Conservation (phyloP, 345 rosid genomes). For the Arabidopsis suecica region DNA sequence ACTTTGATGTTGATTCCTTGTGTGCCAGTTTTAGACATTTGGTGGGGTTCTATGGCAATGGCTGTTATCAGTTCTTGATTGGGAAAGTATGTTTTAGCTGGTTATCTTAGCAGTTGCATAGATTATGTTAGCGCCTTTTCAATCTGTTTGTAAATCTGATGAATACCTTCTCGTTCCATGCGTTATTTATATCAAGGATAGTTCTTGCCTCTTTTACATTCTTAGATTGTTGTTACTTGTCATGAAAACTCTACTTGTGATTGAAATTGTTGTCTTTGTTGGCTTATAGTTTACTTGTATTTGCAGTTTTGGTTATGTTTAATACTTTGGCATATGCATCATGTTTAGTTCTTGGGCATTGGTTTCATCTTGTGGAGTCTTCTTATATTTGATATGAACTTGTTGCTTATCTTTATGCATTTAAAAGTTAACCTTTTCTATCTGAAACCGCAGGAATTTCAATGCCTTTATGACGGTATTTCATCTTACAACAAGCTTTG, state of each 20-base stretch:
- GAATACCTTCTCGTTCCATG: not conserved
- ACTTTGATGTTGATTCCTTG: not conserved
- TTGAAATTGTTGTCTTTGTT: not conserved
- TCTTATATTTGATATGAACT: conserved; percentile 2
- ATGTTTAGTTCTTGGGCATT: not conserved
- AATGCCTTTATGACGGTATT: conserved; percentile 43
- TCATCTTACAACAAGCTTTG: conserved; percentile 29
- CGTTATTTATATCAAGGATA: not conserved
- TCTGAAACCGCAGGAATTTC: conserved; percentile 40
- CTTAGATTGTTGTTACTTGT: conserved; percentile 11
- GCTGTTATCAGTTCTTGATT: conserved; percentile 1
- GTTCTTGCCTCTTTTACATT: conserved; percentile 14
- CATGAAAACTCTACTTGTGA: not conserved
- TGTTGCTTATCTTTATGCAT: conserved; percentile 19
- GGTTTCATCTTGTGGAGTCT: not conserved
- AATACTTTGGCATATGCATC: not conserved
- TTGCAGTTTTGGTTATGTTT: not conserved
- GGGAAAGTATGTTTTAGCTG: not conserved
- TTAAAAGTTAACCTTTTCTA: not conserved
- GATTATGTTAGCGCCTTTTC: not conserved
- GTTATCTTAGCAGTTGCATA: not conserved
- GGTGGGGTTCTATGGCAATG: not conserved
- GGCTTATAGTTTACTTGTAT: conserved; percentile 10
- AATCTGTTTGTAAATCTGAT: not conserved
- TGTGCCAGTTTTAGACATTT: not conserved